Conservation (phyloP, 257 asterid genomes). For the Anisodus tanguticus region DNA sequence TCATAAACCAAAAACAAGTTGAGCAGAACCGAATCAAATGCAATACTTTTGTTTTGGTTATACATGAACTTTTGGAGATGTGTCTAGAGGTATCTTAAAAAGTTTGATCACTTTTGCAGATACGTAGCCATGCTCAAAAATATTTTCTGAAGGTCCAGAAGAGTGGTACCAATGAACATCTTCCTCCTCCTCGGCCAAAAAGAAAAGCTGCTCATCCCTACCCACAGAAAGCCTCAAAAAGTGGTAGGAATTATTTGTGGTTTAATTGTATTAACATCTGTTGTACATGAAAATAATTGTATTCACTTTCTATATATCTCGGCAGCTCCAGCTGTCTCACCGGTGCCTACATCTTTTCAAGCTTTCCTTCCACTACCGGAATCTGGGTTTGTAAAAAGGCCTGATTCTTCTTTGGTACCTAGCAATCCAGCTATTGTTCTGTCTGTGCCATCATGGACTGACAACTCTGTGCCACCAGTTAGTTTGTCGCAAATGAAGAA, state of each 20-base stretch:
- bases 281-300: conserved; percentile 28
- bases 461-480: conserved; percentile 54
- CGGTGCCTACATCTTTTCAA: conserved; percentile 54
- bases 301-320: conserved; percentile 30
- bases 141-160: conserved; percentile 88
- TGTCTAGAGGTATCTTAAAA: not conserved
- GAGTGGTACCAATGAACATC: conserved; percentile 87
- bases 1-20: not conserved
- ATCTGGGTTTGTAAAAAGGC: conserved; percentile 48
- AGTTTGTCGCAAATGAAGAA: conserved; percentile 48
- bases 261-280: not conserved
- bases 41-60: not conserved
- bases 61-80: not conserved
- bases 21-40: not conserved
- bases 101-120: conserved; percentile 52
- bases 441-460: conserved; percentile 63
- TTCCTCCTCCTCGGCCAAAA: conserved; percentile 98
- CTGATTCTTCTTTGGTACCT: conserved; percentile 49
- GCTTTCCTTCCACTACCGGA: conserved; percentile 59
- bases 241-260: conserved; percentile 43
- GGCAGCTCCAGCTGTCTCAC: conserved; percentile 64
- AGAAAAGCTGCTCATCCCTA: conserved; percentile 96
- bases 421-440: conserved; percentile 51
- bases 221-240: conserved; percentile 89
- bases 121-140: conserved; percentile 97